Evolutionary conservation across 352 stramenopile genomes (phyloP), one percentile per base, ranked within the genome.

Genomic region (Globisporangium rhizosaccharum): DNA sequence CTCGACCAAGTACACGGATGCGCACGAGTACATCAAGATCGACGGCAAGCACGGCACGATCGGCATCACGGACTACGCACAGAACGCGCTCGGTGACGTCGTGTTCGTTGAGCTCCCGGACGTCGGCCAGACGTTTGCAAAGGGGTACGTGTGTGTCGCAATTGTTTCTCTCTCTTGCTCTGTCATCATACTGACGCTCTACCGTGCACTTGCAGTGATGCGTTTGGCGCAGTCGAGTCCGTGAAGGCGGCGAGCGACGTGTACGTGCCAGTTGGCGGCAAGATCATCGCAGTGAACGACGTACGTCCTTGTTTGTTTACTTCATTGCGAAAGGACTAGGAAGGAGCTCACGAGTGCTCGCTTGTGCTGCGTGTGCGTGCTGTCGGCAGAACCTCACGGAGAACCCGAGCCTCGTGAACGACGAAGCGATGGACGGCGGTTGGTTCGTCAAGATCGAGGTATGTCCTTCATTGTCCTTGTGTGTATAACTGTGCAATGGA

Each of bases 191-290:
- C 41, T 47, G 18, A 47, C 41, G 62, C 28, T 45, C 50, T 53
- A 25, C 58, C 0, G 46, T 28, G 28, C 14, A 17, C 5, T 8
- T 26, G 17, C 53, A 97, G 88, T 46, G 87, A 98, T 36, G 70
- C 76, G 36, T 99, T 99, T 71, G 97, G 94, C 61, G 94, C 90
- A 46, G 97, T 99, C 4, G 97, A 99, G 79, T 99, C 96, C 28
- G 97, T 99, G 52, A 99, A 99, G 86, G 97, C 97, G 50, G 97
- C 97, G 26, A 98, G 87, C 30, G 97, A 99, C 60, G 92, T 99
- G 55, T 99, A 99, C 77, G 76, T 84, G 44, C 96, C 97, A 42
- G 90, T 97, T 23, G 73, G 74, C 47, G 96, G 97, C 61, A 97
- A 83, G 45, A 81, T 99, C 42, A 65, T 96, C 36, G 96, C 96